These are phyloP conservation scores for Mycena galericulata DNA, from an alignment of 768 basidiomycete genomes.

Conservation along the genomic window DNA sequence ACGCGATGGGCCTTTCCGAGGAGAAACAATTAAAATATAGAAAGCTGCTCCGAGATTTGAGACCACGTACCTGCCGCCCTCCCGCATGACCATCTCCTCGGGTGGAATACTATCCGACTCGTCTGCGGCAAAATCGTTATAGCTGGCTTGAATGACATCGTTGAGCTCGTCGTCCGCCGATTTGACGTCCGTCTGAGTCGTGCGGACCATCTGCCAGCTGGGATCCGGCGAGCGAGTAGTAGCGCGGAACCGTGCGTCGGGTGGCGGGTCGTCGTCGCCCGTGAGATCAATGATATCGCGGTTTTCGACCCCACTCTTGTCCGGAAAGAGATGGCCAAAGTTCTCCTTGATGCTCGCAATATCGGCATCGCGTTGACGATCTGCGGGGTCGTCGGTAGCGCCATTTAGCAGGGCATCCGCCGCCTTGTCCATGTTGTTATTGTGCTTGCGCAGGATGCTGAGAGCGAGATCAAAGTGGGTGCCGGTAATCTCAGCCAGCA, in stretches of 20 bases:
- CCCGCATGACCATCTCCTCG: conserved; percentile 14
- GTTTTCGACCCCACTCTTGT: neutral
- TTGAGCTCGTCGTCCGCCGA: conserved; percentile 31
- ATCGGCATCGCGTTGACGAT: neutral
- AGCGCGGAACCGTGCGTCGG: conserved; percentile 13
- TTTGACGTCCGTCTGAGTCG: conserved; percentile 3
- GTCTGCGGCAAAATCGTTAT: conserved; percentile 24
- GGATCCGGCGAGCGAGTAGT: conserved; percentile 35
- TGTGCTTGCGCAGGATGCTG: conserved; percentile 19
- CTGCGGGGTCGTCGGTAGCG: conserved; percentile 2
- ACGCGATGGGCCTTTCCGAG: conserved; percentile 70
- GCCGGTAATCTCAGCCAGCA: conserved; percentile 18
- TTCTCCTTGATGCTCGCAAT: conserved; percentile 16
- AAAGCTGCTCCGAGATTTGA: too few relatives aligned
- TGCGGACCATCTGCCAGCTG: conserved; percentile 28
- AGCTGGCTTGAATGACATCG: conserved; percentile 29
- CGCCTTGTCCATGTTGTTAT: conserved; percentile 24
- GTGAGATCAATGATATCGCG: conserved; percentile 39
- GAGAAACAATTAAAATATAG: neutral
- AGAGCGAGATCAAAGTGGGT: conserved; percentile 14
- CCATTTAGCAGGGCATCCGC: conserved; percentile 12
- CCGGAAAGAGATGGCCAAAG: conserved; percentile 20
- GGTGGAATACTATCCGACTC: conserved; percentile 23
- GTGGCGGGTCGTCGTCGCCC: conserved; percentile 23
- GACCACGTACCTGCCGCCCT: conserved; percentile 21